Evolutionary conservation across 495 filamentous ascomycete species (phyloP).

Genomic region (Penicillium fimorum): DNA sequence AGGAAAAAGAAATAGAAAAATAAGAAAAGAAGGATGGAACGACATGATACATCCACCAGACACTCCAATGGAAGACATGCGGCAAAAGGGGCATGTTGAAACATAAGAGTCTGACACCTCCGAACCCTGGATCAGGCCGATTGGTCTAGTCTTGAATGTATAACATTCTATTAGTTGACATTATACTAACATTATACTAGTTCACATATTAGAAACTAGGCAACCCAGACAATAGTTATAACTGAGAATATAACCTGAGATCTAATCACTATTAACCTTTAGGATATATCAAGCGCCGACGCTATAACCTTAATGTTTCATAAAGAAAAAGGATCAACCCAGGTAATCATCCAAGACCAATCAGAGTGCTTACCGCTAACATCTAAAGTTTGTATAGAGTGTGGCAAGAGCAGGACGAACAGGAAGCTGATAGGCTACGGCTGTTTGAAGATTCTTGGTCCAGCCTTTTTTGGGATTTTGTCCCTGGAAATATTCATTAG

Average conservation of each 20-base stretch:
- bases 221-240: no score
- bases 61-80: conserved; percentile 29
- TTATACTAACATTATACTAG: no score
- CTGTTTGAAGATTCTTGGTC: background rate
- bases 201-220: no score
- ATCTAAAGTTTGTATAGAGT: background rate
- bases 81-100: conserved; percentile 24
- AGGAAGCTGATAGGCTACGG: conserved; percentile 2
- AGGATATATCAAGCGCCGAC: background rate
- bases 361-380: background rate
- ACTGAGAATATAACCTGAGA: background rate
- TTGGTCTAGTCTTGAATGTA: background rate
- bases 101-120: conserved; percentile 14
- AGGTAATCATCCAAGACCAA: background rate
- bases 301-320: conserved; percentile 7
- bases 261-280: background rate
- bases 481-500: background rate
- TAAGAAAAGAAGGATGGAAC: conserved; percentile 2
- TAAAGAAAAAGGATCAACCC: background rate
- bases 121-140: background rate
- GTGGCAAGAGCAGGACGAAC: conserved; percentile 2
- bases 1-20: conserved; percentile 1
- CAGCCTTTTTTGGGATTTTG: background rate
- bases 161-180: no score
- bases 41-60: conserved; percentile 31